Percentiles rank a stretch among this genome's conserved stretches.
phyloP scores from a whole-genome alignment of 2,329 filamentous ascomycete genomes.

The Onygenales sp. region DNA sequence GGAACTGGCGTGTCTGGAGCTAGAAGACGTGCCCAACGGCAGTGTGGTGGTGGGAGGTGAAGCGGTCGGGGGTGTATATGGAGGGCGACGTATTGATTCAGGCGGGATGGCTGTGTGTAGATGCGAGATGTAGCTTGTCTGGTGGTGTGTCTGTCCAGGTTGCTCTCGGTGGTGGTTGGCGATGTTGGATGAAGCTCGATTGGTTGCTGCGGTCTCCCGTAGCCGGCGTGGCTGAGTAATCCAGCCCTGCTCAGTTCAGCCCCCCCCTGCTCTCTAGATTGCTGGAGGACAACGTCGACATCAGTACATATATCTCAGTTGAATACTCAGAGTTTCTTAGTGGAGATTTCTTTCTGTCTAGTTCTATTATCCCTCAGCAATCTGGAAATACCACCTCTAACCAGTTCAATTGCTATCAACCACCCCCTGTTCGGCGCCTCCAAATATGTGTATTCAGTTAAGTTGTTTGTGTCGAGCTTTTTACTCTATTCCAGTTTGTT shows the following conservation, averaged over 20 bases:
- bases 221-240: slow-evolving; percentile 7
- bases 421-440: too few relatives aligned
- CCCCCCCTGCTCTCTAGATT: background rate
- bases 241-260: background rate
- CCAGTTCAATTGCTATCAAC: too few relatives aligned
- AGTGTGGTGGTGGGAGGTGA: background rate
- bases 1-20: background rate
- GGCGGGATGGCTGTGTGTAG: background rate
- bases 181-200: slow-evolving; percentile 16
- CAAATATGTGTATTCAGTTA: too few relatives aligned
- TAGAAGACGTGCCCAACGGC: background rate
- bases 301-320: too few relatives aligned
- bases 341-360: too few relatives aligned
- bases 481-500: too few relatives aligned
- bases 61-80: background rate
- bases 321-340: too few relatives aligned
- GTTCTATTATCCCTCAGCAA: too few relatives aligned
- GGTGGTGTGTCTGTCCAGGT: slow-evolving; percentile 3
- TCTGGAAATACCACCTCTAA: too few relatives aligned
- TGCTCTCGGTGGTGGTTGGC: slow-evolving; percentile 6
- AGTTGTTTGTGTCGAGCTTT: too few relatives aligned
- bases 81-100: background rate
- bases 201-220: slow-evolving; percentile 19
- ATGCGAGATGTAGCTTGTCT: background rate
- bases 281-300: too few relatives aligned